Base-by-base conservation (phyloP, 2,329 filamentous ascomycete genomes). In the Sclerotinia trifoliorum region DNA sequence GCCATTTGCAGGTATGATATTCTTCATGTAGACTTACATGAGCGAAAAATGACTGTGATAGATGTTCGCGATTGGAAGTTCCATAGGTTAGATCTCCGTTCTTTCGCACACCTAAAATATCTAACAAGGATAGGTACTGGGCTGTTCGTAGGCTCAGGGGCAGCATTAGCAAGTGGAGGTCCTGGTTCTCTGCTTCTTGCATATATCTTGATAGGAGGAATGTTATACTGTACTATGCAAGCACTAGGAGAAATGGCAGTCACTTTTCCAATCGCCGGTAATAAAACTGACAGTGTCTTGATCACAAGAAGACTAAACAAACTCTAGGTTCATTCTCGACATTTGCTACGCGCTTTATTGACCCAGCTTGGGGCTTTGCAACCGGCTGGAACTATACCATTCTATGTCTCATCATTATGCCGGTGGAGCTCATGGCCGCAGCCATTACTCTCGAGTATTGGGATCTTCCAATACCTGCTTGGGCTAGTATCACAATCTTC, bases 41-140 rank as follows among this genome's bases (percentile, higher is more conserved):
- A 5, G 5, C 61, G 15, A 8, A n/a, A 42, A 54, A 52, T 67
- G 55, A 67, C 65, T 44, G 24, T 19, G 57, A 32, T 94, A 97
- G 82, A 97, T 97, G 94, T 97, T 97, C 83, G 94, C 94, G 24
- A 96, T 97, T 73, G 93, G 93, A 75, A 93, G 94, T 56, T 94
- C 91, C 19, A 96, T 97, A 75, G 91, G 91, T 87, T 81, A 72
- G 64, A 73, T 51, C 21, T 89, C 15, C 24, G 51, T 19, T 8
- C 19, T 8, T 42, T 35, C 29, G 2, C 19, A 13, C 19, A n/a
- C 15, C 8, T 7, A 15, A 11, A 13, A 24, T 35, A 10, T n/a
- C 13, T 57, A 49, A 65, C n/a, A 11, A 17, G 15, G 13, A 70
- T 73, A 89, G 89, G 90, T 69, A 94, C 91, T 29, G 93, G 94